Conservation (phyloP, 2,329 filamentous ascomycete genomes). For the Cadophora gregata region DNA sequence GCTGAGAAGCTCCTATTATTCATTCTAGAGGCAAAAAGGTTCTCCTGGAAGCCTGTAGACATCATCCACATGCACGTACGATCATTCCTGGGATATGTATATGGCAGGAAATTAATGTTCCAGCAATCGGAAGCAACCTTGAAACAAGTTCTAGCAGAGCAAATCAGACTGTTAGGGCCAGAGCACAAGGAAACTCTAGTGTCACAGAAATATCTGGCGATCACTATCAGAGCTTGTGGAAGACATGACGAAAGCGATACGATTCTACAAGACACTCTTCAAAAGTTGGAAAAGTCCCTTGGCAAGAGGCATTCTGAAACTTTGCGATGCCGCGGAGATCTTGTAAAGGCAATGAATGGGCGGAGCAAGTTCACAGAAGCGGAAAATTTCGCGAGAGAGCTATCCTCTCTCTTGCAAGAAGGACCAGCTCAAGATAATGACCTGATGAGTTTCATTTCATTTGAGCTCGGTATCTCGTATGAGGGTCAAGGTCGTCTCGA, state of each 20-base stretch:
- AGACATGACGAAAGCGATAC: slow-evolving; percentile 1
- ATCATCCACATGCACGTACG: neutral
- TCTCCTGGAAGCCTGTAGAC: neutral
- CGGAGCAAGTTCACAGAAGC: neutral
- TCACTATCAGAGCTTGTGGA: neutral
- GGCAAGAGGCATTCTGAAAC: neutral
- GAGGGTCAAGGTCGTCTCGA: neutral
- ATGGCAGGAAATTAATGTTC: neutral
- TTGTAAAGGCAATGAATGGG: neutral
- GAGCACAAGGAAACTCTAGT: neutral
- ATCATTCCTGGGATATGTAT: neutral
- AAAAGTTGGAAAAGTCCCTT: neutral
- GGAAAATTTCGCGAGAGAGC: neutral
- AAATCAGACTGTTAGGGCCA: neutral
- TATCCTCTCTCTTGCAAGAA: neutral
- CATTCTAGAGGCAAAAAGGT: neutral
- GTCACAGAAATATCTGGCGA: neutral
- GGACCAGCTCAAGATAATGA: neutral
- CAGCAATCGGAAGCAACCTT: neutral
- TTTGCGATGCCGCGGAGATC: neutral
- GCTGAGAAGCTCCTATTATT: neutral
- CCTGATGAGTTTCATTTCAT: neutral
- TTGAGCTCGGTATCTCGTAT: neutral
- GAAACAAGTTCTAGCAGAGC: neutral
- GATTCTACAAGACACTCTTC: neutral